Base-by-base conservation (phyloP, 139 green algal species). In the Chlorella sp. region DNA sequence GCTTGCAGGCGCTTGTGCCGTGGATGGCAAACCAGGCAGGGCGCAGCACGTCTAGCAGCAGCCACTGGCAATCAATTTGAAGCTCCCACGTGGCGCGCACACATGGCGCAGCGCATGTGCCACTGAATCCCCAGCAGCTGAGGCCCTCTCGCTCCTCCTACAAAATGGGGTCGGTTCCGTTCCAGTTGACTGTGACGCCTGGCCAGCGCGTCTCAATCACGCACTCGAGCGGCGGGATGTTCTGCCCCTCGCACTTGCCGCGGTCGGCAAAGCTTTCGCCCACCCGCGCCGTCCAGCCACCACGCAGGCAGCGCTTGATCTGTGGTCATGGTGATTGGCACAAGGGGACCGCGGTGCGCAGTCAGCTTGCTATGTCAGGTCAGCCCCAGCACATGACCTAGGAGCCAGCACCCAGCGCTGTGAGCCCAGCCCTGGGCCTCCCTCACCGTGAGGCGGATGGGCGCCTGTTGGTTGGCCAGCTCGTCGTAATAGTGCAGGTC, bases 131-230 rank as follows among this genome's bases (percentile, higher is more conserved):
- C n/a, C n/a, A n/a, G n/a, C n/a, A n/a, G n/a, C n/a, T n/a, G n/a
- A 63, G 55, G 55, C n/a, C n/a, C n/a, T n/a, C n/a, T n/a, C n/a
- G n/a, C n/a, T n/a, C n/a, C n/a, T n/a, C 61, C 33, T 36, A 90
- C 69, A 90, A 35, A 34, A 90, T 86, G 33, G 85, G 82, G 0
- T 90, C 83, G 29, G 70, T 33, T 5, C 83, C 85, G 49, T 87
- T 87, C 85, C 85, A 90, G 29, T 78, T 67, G 10, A 90, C 83
- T 27, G 61, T 49, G 17, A 87, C 83, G 4, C 78, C 78, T 26
- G 75, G 75, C 85, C 87, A 92, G 49, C 74, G 80, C 5, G 87
- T 92, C 78, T 92, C 81, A 36, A 92, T 87, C 0, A 92, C 87
- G 73, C 80, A 89, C 75, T 92, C 87, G 27, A 92, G 70, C 1